A percentile compares a stretch with the other conserved stretches of the same genome.
These are phyloP conservation scores for Marasmius oreades DNA, from an alignment of 1,284 basidiomycete species.

Conservation along the genomic window DNA sequence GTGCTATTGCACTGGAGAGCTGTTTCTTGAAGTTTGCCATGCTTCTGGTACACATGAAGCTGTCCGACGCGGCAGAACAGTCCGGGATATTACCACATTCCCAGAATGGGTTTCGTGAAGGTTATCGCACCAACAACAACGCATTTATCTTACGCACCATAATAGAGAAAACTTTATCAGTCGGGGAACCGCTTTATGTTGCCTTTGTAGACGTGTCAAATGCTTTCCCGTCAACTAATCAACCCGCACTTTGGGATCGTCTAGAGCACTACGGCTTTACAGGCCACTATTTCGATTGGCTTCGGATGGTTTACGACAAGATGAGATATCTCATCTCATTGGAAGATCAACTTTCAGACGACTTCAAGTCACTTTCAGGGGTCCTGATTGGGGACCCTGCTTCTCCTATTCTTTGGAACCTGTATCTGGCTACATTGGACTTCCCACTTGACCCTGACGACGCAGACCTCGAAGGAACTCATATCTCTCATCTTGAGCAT, in stretches of 20 bases:
- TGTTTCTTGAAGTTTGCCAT: not conserved
- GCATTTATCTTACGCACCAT: conserved; percentile 21
- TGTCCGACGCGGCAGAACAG: not conserved
- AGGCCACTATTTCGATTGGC: too few species aligned
- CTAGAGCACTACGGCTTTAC: too few species aligned
- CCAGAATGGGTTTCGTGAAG: conserved; percentile 25
- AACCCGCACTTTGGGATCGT: too few species aligned
- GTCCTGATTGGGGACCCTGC: conserved; percentile 29
- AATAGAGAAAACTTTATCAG: conserved; percentile 21
- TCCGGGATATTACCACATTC: conserved; percentile 9
- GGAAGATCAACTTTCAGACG: conserved; percentile 8
- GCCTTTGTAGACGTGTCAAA: conserved; percentile 29
- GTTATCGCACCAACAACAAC: conserved; percentile 21
- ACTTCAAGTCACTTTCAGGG: conserved; percentile 22
- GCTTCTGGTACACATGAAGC: not conserved
- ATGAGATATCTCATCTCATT: conserved; percentile 26
- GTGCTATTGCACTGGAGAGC: too few species aligned
- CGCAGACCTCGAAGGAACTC: not conserved
- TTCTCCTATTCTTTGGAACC: conserved; percentile 29
- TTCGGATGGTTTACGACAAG: too few species aligned
- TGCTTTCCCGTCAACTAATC: too few species aligned
- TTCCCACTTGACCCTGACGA: conserved; percentile 2
- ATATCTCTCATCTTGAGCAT: too few species aligned
- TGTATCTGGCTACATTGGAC: conserved; percentile 25
- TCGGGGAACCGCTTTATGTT: conserved; percentile 20